phyloP scores from a whole-genome alignment of 2,329 filamentous ascomycete genomes.

The Mycosphaerelloides madeirae region DNA sequence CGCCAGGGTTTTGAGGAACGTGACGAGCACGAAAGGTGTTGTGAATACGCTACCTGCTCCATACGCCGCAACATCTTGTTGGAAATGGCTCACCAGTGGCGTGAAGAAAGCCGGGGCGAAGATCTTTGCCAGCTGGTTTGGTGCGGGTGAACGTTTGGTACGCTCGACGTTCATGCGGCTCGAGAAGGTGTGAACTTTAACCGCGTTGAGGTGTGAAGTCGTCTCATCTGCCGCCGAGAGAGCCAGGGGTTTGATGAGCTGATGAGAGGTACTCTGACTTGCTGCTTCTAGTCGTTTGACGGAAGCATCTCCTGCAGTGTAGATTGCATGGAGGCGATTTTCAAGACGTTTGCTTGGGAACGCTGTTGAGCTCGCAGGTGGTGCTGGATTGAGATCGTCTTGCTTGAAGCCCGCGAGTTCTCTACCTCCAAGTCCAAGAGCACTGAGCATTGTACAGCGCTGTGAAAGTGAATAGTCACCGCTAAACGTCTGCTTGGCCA shows the following conservation, averaged over 20 bases:
- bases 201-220: constrained; percentile 67
- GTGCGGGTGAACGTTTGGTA: constrained; percentile 54
- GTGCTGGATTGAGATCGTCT: constrained; percentile 41
- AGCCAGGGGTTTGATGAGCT: constrained; percentile 76
- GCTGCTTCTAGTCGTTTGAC: constrained; percentile 64
- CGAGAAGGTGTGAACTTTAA: constrained; percentile 88
- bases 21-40: constrained; percentile 68
- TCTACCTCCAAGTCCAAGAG: constrained; percentile 74
- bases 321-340: constrained; percentile 66
- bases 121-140: constrained; percentile 73
- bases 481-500: constrained; percentile 78
- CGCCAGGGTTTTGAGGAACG: constrained; percentile 81
- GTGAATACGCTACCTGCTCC: constrained; percentile 53
- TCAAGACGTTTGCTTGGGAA: constrained; percentile 84
- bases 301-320: constrained; percentile 37
- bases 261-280: constrained; percentile 61
- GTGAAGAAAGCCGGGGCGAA: constrained; percentile 78
- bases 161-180: constrained; percentile 63
- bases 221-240: constrained; percentile 73
- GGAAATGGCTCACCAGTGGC: constrained; percentile 70
- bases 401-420: constrained; percentile 75
- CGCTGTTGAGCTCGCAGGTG: constrained; percentile 22
- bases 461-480: constrained; percentile 88
- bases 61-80: constrained; percentile 32
- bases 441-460: constrained; percentile 73